Percentiles rank a stretch among this genome's conserved stretches.
phyloP scores from a whole-genome alignment of 129 eudicot species.

The Mikania micrantha region DNA sequence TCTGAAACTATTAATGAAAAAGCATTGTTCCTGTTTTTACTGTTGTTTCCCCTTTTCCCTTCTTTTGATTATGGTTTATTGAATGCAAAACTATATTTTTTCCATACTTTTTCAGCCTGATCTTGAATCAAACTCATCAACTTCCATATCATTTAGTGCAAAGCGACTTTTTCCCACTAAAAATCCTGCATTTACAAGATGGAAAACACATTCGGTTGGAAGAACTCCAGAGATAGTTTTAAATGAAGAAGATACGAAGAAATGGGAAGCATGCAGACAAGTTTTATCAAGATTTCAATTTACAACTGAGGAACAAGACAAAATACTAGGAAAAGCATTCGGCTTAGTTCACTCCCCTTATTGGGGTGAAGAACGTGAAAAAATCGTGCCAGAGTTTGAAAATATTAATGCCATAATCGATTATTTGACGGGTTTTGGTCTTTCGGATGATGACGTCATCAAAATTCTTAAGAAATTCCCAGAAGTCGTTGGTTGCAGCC shows the following conservation, averaged over 20 bases:
- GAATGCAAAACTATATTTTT: neutral
- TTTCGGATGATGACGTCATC: constrained; percentile 66
- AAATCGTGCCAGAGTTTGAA: constrained; percentile 52
- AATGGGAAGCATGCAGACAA: constrained; percentile 72
- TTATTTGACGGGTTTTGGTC: constrained; percentile 63
- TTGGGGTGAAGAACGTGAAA: constrained; percentile 89
- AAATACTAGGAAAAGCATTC: constrained; percentile 91
- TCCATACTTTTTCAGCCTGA: constrained; percentile 43
- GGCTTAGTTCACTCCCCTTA: constrained; percentile 87
- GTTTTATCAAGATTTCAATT: constrained; percentile 54
- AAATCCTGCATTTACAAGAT: constrained; percentile 26
- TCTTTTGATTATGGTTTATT: neutral
- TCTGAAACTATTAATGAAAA: no score
- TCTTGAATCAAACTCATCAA: constrained; percentile 30
- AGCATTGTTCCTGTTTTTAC: no score
- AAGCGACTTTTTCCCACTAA: constrained; percentile 15
- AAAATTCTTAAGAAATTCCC: constrained; percentile 91
- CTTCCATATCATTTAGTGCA: constrained; percentile 7
- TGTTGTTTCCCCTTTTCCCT: neutral
- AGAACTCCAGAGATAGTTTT: constrained; percentile 31
- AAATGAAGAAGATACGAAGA: constrained; percentile 50
- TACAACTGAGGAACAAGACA: constrained; percentile 61
- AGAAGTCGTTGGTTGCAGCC: constrained; percentile 86
- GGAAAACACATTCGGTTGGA: constrained; percentile 44
- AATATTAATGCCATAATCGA: constrained; percentile 43